Percentiles rank a stretch among this genome's conserved stretches.
Evolutionary conservation across 257 asterid species (phyloP).

Genomic region (Ehretia macrophylla): DNA sequence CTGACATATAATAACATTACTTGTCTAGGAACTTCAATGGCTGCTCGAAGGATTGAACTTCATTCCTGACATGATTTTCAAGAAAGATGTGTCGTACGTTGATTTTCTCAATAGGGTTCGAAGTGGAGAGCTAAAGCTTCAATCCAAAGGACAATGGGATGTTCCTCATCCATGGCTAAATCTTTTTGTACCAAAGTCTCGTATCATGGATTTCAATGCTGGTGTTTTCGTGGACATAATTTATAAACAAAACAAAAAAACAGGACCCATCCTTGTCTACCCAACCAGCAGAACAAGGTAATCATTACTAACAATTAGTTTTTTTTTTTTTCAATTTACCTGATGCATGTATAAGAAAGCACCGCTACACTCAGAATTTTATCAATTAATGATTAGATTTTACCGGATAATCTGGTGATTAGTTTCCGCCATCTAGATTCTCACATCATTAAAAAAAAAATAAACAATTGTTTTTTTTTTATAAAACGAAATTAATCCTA

Average conservation of each 20-base stretch:
- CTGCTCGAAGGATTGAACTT: conserved; percentile 29
- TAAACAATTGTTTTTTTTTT: no score
- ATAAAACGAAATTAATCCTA: no score
- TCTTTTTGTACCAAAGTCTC: conserved; percentile 65
- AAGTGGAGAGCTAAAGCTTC: conserved; percentile 34
- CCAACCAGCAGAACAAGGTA: conserved; percentile 54
- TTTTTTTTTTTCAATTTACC: background rate
- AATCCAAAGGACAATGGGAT: conserved; percentile 30
- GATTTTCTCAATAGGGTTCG: conserved; percentile 59
- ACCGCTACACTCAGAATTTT: no score
- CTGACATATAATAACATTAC: no score
- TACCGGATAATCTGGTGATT: no score
- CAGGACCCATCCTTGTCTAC: conserved; percentile 71
- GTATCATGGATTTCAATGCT: conserved; percentile 43
- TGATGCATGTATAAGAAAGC: no score
- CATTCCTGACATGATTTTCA: conserved; percentile 34
- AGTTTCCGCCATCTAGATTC: no score
- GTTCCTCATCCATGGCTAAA: conserved; percentile 85
- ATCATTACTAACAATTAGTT: background rate
- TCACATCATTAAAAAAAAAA: no score
- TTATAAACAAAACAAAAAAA: conserved; percentile 35
- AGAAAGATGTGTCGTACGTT: conserved; percentile 32
- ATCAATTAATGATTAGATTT: no score
- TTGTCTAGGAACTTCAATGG: conserved; percentile 33
- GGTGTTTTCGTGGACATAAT: conserved; percentile 59